Evolutionary conservation across 2,329 filamentous ascomycete species (phyloP).

Genomic region (Orbilia oligospora): DNA sequence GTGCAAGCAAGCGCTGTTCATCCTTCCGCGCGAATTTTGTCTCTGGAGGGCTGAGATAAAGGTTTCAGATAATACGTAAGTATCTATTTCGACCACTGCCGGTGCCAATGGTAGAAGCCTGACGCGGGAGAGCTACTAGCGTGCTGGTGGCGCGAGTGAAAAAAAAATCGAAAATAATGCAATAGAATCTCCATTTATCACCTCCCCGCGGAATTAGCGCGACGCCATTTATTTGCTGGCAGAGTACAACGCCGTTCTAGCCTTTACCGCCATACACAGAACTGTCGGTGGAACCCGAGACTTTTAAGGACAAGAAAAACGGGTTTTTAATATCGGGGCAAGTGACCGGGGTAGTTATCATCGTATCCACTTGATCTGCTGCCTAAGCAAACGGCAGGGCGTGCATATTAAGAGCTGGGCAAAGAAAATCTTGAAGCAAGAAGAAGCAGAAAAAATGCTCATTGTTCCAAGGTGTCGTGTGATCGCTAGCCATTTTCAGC

Average conservation of each 20-base stretch:
- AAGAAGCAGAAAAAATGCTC: slow-evolving; percentile 1
- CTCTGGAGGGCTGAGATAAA: neutral
- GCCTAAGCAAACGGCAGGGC: slow-evolving; percentile 13
- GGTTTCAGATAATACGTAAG: neutral
- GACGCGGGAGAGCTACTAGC: neutral
- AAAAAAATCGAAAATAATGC: neutral
- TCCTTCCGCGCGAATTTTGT: neutral
- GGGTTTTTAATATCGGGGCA: slow-evolving; percentile 1
- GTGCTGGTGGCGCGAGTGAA: neutral
- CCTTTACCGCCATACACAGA: neutral
- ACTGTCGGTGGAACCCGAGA: slow-evolving; percentile 20
- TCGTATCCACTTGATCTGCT: slow-evolving; percentile 12
- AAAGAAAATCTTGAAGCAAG: neutral
- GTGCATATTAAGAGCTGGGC: slow-evolving; percentile 1
- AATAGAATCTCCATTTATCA: slow-evolving; percentile 4
- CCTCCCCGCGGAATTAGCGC: slow-evolving; percentile 17
- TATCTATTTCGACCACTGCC: neutral
- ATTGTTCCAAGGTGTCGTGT: slow-evolving; percentile 31
- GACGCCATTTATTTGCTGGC: neutral
- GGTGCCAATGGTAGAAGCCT: neutral
- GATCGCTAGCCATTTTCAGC: slow-evolving; percentile 5
- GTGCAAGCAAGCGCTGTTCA: slow-evolving; percentile 4
- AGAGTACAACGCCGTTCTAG: neutral
- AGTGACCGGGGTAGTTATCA: slow-evolving; percentile 1
- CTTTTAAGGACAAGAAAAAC: slow-evolving; percentile 12